Base-by-base conservation (phyloP, 129 eudicot species). In the Arctium lappa region DNA sequence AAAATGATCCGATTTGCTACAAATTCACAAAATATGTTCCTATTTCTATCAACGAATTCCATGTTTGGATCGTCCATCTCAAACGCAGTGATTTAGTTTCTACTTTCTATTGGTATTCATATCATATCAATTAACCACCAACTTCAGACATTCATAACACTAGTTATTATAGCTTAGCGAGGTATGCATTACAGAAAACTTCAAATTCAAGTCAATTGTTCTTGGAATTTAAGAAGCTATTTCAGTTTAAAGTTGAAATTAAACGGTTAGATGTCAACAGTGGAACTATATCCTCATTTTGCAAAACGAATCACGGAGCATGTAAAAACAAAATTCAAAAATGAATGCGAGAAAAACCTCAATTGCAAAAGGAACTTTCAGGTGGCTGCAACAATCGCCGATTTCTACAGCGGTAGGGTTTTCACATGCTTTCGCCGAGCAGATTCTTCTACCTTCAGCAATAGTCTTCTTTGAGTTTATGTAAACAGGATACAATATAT, bases 381-480 rank as follows among this genome's bases (percentile, higher is more conserved):
- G 90, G 66, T 85, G 87, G 38, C 73, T 83, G 73, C 90, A 92
- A 79, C 92, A 92, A 90, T 92, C 94, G 29, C 79, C 86, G 77
- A 92, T 90, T 86, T 92, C 97, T 18, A 73, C 63, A 77, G 81
- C 80, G 27, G 92, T 92, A 62, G 97, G 97, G 77, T 92, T 92
- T 82, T 92, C 97, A 32, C 97, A 92, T 4, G 93, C 97, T 84
- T 92, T 92, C 75, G 76, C 72, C 1, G 79, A 82, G 37, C 81
- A 74, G 18, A 92, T 92, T 66, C 97, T 72, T 30, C 97, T 88
- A 22, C 97, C 97, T 80, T 92, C 91, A 2, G 97, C 91, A 34
- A 90, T 88, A 12, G 92, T 92, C 69, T 92, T 92, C 90, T 92
- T 92, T 11, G 97, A 92, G 81, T 92, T 92, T n/a, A 92, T 87